phyloP scores from a whole-genome alignment of 345 rosid species.

The Limnanthes douglasii region DNA sequence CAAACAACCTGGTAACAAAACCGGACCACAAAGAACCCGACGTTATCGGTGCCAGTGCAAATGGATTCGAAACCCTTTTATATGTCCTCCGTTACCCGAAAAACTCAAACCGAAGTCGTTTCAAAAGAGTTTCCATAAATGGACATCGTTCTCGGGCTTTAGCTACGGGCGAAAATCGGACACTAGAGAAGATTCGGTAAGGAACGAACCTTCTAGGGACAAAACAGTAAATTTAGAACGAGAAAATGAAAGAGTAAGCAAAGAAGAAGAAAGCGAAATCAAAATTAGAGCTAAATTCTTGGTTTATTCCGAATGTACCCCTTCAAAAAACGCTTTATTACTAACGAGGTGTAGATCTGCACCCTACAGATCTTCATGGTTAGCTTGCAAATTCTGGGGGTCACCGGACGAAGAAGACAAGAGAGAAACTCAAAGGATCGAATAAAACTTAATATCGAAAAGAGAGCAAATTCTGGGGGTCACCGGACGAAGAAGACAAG shows the following conservation, averaged over 20 bases:
- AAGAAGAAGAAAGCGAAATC: constrained; percentile 11
- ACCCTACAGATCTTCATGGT: constrained; percentile 61
- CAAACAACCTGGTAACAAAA: constrained; percentile 9
- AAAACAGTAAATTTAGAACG: too few relatives aligned
- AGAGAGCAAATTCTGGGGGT: constrained; percentile 17
- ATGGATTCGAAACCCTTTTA: constrained; percentile 16
- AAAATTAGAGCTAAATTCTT: constrained; percentile 13
- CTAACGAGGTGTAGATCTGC: constrained; percentile 83
- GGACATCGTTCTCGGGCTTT: constrained; percentile 13
- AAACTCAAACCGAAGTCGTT: constrained; percentile 9
- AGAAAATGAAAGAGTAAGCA: constrained; percentile 1
- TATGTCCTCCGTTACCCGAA: constrained; percentile 8
- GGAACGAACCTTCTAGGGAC: constrained; percentile 18
- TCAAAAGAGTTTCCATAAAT: constrained; percentile 20
- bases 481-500: constrained; percentile 14
- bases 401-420: constrained; percentile 23
- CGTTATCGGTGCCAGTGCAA: too few relatives aligned
- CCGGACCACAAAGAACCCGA: constrained; percentile 5
- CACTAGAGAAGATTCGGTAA: constrained; percentile 13
- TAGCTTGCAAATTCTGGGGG: constrained; percentile 43
- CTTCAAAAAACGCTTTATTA: constrained; percentile 65
- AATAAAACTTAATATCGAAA: too few relatives aligned
- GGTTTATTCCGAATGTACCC: constrained; percentile 20
- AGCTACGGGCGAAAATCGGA: constrained; percentile 18
- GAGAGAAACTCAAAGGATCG: too few relatives aligned